These are phyloP conservation scores for Stachybotrys elegans DNA, from an alignment of 2,329 filamentous ascomycete genomes.

Conservation along the genomic window DNA sequence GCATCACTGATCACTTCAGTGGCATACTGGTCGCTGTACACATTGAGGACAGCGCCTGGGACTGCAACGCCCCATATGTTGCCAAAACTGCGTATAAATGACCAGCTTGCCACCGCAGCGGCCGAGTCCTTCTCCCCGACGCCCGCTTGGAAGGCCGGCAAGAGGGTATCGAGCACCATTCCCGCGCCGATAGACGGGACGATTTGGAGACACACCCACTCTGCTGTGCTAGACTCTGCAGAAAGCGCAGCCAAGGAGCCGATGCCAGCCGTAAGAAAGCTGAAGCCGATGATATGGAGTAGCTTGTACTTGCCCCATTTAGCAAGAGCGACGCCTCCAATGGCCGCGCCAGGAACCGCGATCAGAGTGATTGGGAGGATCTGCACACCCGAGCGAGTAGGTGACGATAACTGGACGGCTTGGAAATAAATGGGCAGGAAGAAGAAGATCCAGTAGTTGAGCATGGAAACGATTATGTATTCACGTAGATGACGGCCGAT, in stretches of 20 bases:
- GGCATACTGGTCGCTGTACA: background rate
- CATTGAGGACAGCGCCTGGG: background rate
- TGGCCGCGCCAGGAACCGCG: conserved; percentile 19
- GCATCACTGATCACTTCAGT: background rate
- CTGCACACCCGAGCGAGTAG: conserved; percentile 26
- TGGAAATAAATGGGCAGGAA: conserved; percentile 45
- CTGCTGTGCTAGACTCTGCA: conserved; percentile 20
- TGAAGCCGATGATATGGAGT: conserved; percentile 30
- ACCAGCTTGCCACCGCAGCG: conserved; percentile 29
- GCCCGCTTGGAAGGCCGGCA: conserved; percentile 36
- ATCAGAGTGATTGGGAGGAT: conserved; percentile 25
- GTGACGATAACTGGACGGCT: conserved; percentile 25
- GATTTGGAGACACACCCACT: conserved; percentile 35
- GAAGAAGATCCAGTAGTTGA: conserved; percentile 30
- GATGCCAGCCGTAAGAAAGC: conserved; percentile 31
- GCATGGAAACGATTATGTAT: conserved; percentile 15
- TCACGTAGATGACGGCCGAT: conserved; percentile 15
- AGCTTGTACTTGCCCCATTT: conserved; percentile 26
- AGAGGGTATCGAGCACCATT: conserved; percentile 34
- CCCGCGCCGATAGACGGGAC: conserved; percentile 35
- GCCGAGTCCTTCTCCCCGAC: conserved; percentile 29
- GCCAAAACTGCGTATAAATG: conserved; percentile 38
- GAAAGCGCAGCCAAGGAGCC: conserved; percentile 36
- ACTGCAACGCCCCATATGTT: background rate
- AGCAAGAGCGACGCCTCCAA: conserved; percentile 22